A percentile compares a stretch with the other conserved stretches of the same genome.
Evolutionary conservation across 108 stramenopile genomes (phyloP).

Genomic region (Mediolabrus comicus): DNA sequence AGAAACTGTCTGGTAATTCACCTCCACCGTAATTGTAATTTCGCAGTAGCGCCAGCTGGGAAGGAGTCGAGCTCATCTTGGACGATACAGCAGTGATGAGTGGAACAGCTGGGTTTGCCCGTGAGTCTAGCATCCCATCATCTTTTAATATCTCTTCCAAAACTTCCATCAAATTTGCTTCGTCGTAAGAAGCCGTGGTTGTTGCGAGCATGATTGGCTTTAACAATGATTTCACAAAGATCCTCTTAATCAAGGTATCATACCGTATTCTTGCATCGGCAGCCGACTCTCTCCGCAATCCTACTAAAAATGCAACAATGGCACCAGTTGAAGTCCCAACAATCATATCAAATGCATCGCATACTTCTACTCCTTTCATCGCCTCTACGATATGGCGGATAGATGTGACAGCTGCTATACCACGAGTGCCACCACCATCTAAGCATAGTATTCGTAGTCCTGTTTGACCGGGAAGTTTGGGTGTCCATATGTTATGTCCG

Average conservation of each 20-base stretch:
- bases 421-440: slow-evolving; percentile 79
- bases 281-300: slow-evolving; percentile 68
- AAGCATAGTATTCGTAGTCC: slow-evolving; percentile 45
- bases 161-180: slow-evolving; percentile 77
- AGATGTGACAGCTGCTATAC: slow-evolving; percentile 77
- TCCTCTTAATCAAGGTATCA: slow-evolving; percentile 69
- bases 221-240: slow-evolving; percentile 78
- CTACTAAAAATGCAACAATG: slow-evolving; percentile 76
- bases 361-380: slow-evolving; percentile 67
- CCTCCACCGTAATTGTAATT: slow-evolving; percentile 86
- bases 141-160: slow-evolving; percentile 70
- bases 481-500: slow-evolving; percentile 81
- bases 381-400: slow-evolving; percentile 59
- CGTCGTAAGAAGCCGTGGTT: slow-evolving; percentile 84
- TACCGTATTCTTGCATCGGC: slow-evolving; percentile 70
- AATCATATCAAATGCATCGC: slow-evolving; percentile 84
- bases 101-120: slow-evolving; percentile 67
- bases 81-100: slow-evolving; percentile 64
- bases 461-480: slow-evolving; percentile 72
- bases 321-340: slow-evolving; percentile 86
- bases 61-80: slow-evolving; percentile 80
- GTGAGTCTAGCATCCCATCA: slow-evolving; percentile 74
- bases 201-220: slow-evolving; percentile 74
- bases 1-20: slow-evolving; percentile 75
- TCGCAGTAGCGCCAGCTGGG: slow-evolving; percentile 71